These are phyloP conservation scores for Cymbidium sinense DNA, from an alignment of 106 monocot genomes.

Conservation along the genomic window DNA sequence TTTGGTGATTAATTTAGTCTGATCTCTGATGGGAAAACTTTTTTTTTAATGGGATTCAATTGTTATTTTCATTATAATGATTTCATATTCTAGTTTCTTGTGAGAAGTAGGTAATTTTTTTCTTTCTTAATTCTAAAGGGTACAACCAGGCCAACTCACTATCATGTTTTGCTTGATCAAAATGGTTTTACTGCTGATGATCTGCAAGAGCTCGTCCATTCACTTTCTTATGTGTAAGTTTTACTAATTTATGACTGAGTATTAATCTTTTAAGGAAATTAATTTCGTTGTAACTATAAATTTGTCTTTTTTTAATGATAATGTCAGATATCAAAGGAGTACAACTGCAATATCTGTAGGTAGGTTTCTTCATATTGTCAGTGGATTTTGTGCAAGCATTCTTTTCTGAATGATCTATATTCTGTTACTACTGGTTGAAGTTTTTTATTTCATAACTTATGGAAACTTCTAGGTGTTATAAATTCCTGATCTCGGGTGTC, in stretches of 20 bases:
- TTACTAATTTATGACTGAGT: not conserved
- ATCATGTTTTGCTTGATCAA: constrained; percentile 82
- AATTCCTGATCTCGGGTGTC: too few relatives aligned
- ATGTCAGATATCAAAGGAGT: constrained; percentile 71
- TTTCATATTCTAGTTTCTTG: not conserved
- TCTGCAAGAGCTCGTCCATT: constrained; percentile 87
- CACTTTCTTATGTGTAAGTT: constrained; percentile 95
- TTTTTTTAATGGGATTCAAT: not conserved
- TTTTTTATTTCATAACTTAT: too few relatives aligned
- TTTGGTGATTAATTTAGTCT: not conserved
- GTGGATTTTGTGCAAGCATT: too few relatives aligned
- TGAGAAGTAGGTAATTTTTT: not conserved
- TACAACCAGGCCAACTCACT: constrained; percentile 87
- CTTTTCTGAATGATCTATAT: too few relatives aligned
- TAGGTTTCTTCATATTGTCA: constrained; percentile 13
- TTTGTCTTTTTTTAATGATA: not conserved
- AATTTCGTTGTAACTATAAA: not conserved
- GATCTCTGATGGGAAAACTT: not conserved
- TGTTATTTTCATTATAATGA: not conserved
- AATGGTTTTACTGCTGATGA: constrained; percentile 69
- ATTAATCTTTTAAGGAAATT: not conserved
- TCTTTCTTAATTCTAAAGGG: constrained; percentile 34
- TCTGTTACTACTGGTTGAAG: too few relatives aligned
- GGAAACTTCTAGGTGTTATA: too few relatives aligned
- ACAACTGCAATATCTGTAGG: constrained; percentile 75